Conservation (phyloP, 805 yeast species). For the Candida morakotiae region DNA sequence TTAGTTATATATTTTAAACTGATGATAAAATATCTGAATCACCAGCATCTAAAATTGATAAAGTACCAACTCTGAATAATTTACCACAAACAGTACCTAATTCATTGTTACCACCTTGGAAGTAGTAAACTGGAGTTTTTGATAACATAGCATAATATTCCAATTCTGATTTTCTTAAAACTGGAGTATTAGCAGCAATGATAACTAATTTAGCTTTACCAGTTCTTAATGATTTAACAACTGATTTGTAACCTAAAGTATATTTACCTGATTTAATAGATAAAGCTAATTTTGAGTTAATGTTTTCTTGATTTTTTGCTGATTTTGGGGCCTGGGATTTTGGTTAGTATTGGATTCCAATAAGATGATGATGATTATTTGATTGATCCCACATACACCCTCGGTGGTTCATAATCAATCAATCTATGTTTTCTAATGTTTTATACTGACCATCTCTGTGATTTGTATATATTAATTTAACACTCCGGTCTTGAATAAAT, state of each 20-base stretch:
- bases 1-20: slow-evolving; percentile 13
- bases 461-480: slow-evolving; percentile 42
- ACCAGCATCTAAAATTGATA: slow-evolving; percentile 97
- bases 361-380: no score
- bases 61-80: slow-evolving; percentile 99
- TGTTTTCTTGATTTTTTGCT: slow-evolving; percentile 83
- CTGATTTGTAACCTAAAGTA: slow-evolving; percentile 99
- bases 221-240: slow-evolving; percentile 96
- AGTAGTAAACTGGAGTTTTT: slow-evolving; percentile 96
- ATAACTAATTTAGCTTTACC: slow-evolving; percentile 98
- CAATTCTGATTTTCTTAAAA: slow-evolving; percentile 98
- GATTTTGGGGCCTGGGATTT: slow-evolving; percentile 97
- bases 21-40: slow-evolving; percentile 96
- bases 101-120: slow-evolving; percentile 99
- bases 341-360: no score
- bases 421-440: not conserved
- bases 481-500: slow-evolving; percentile 84
- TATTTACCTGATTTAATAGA: slow-evolving; percentile 99
- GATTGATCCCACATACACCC: slow-evolving; percentile 3
- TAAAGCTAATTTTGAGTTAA: slow-evolving; percentile 97
- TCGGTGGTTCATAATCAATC: slow-evolving; percentile 1
- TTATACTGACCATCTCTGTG: slow-evolving; percentile 98
- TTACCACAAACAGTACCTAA: slow-evolving; percentile 99
- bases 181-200: slow-evolving; percentile 99
- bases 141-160: slow-evolving; percentile 99